phyloP scores from a whole-genome alignment of 2,329 filamentous ascomycete genomes.

The Colletotrichum lindemuthianum region DNA sequence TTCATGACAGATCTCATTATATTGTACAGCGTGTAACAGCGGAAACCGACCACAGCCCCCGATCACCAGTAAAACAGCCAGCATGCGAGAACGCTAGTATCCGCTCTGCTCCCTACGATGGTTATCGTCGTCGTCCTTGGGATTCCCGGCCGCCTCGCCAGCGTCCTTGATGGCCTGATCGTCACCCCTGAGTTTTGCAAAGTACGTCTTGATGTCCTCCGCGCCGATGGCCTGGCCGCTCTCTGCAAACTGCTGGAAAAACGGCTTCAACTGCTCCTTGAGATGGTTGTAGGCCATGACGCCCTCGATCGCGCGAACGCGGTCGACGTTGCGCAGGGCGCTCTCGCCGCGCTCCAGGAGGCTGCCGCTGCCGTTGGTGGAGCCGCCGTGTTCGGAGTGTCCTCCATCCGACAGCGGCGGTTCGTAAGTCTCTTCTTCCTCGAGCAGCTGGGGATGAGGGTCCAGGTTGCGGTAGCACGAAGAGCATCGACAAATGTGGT shows the following conservation, averaged over 20 bases:
- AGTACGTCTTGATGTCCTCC: conserved; percentile 96
- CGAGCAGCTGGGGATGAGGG: conserved; percentile 81
- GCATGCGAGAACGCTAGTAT: conserved; percentile 48
- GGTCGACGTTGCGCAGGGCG: conserved; percentile 89
- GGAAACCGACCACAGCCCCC: no score
- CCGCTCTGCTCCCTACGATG: conserved; percentile 63
- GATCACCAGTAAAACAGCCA: no score
- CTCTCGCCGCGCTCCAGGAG: conserved; percentile 93
- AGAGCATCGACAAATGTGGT: conserved; percentile 82
- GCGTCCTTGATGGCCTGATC: conserved; percentile 76
- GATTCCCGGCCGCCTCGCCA: conserved; percentile 59
- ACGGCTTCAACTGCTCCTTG: conserved; percentile 94
- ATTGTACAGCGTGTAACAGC: not conserved
- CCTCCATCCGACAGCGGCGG: conserved; percentile 81
- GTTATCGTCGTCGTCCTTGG: conserved; percentile 47
- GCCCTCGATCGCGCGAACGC: conserved; percentile 92
- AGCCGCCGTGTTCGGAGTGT: conserved; percentile 63
- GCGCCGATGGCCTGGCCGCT: conserved; percentile 88
- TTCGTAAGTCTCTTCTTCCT: conserved; percentile 95
- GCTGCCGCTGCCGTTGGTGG: conserved; percentile 78
- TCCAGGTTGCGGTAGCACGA: conserved; percentile 81
- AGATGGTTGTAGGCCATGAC: conserved; percentile 98
- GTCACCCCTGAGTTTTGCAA: conserved; percentile 92
- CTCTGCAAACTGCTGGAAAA: conserved; percentile 93
- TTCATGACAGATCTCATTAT: no score